These are phyloP conservation scores for Kodamaea kaohsiungensis DNA, from an alignment of 805 yeast genomes.

Conservation along the genomic window DNA sequence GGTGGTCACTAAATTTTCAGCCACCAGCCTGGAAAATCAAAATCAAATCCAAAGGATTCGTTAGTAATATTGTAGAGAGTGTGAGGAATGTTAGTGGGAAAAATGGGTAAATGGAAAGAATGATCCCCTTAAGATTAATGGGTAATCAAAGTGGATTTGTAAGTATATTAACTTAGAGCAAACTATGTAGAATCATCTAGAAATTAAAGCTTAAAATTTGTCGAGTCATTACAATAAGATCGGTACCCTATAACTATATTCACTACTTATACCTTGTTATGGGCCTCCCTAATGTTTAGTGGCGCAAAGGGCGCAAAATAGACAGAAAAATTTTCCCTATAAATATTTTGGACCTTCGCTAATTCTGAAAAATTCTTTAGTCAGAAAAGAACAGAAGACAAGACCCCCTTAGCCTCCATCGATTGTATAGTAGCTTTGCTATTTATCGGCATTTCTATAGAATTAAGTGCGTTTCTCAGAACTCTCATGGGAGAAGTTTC, in stretches of 20 bases:
- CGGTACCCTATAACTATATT: too few relatives aligned
- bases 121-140: too few relatives aligned
- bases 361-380: not conserved
- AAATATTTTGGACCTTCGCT: not conserved
- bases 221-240: too few relatives aligned
- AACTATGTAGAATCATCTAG: too few relatives aligned
- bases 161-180: too few relatives aligned
- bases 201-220: too few relatives aligned
- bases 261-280: not conserved
- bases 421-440: not conserved
- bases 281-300: not conserved
- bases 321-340: conserved; percentile 2
- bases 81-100: too few relatives aligned
- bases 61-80: too few relatives aligned
- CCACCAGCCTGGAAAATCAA: not conserved
- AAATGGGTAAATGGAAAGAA: too few relatives aligned
- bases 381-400: not conserved
- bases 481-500: conserved; percentile 19
- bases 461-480: not conserved
- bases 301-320: not conserved
- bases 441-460: not conserved
- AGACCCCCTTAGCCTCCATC: not conserved
- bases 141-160: too few relatives aligned
- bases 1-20: not conserved
- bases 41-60: too few relatives aligned